Percentiles rank a stretch among this genome's conserved stretches.
Conservation (phyloP, 2,329 filamentous ascomycete species). For the Domatiomyces globalis region DNA sequence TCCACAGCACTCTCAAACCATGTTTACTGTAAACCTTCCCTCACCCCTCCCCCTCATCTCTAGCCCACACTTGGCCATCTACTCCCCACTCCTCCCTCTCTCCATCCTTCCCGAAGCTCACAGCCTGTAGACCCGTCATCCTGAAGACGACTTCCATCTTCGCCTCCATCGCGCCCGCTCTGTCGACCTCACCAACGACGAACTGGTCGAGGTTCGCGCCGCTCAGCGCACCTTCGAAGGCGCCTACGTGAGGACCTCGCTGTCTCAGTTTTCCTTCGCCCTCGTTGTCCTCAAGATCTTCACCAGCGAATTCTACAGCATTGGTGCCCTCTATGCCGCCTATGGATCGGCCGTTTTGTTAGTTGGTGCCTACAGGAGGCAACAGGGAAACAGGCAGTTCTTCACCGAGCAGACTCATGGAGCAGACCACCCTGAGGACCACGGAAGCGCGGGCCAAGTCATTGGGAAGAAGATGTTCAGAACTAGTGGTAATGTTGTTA, state of each 20-base stretch:
- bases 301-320: constrained; percentile 88
- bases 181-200: constrained; percentile 64
- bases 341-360: constrained; percentile 76
- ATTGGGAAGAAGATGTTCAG: constrained; percentile 47
- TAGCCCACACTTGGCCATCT: no score
- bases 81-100: not conserved
- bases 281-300: constrained; percentile 94
- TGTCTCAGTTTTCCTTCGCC: constrained; percentile 89
- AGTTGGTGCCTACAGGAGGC: constrained; percentile 70
- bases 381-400: constrained; percentile 88
- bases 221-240: constrained; percentile 95
- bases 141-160: constrained; percentile 60
- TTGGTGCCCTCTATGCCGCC: constrained; percentile 87
- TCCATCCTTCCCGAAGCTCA: not conserved
- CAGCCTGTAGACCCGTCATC: constrained; percentile 34
- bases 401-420: constrained; percentile 36
- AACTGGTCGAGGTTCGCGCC: constrained; percentile 87
- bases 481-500: constrained; percentile 52
- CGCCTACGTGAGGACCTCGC: constrained; percentile 85
- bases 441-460: constrained; percentile 38
- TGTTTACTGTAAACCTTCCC: not conserved
- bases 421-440: not conserved
- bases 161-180: constrained; percentile 73
- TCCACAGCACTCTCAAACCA: not conserved
- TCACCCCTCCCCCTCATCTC: not conserved